Conservation (phyloP, 306 rosid species). For the Gynostemma pentaphyllum region DNA sequence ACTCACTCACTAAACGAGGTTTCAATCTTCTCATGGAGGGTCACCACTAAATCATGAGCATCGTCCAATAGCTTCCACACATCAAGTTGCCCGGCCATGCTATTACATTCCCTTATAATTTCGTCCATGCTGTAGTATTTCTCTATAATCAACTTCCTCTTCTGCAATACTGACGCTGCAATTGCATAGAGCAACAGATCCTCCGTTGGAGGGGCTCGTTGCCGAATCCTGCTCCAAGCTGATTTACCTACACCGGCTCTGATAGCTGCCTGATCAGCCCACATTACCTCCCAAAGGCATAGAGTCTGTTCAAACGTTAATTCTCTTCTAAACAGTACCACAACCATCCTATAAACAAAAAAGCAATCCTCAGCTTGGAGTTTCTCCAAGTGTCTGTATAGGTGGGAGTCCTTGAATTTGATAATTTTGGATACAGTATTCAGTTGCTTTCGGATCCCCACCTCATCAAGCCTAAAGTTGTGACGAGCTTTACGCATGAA, state of each 20-base stretch:
- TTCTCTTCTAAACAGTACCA: slow-evolving; percentile 92
- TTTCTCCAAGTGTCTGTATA: slow-evolving; percentile 86
- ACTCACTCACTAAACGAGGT: slow-evolving; percentile 11
- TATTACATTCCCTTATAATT: slow-evolving; percentile 89
- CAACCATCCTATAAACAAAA: slow-evolving; percentile 97
- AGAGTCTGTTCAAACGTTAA: slow-evolving; percentile 90
- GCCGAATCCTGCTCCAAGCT: slow-evolving; percentile 94
- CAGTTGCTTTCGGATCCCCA: slow-evolving; percentile 92
- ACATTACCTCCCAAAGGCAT: slow-evolving; percentile 99
- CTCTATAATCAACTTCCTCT: slow-evolving; percentile 81
- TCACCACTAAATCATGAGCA: slow-evolving; percentile 92
- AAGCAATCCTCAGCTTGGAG: slow-evolving; percentile 98
- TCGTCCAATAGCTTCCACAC: slow-evolving; percentile 96
- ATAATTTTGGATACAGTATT: slow-evolving; percentile 74
- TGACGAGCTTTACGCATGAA: slow-evolving; percentile 98
- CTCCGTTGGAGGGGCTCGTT: slow-evolving; percentile 93
- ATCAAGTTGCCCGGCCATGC: slow-evolving; percentile 95
- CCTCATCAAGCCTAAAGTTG: slow-evolving; percentile 95
- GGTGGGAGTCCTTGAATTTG: slow-evolving; percentile 73
- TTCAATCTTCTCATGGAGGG: slow-evolving; percentile 82
- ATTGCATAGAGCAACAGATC: slow-evolving; percentile 85
- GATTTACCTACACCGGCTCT: slow-evolving; percentile 90
- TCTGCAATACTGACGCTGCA: slow-evolving; percentile 91
- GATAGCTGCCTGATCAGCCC: slow-evolving; percentile 99
- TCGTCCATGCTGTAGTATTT: slow-evolving; percentile 99